Evolutionary conservation across 257 asterid species (phyloP).

Genomic region (Nyctanthes arbortristis): DNA sequence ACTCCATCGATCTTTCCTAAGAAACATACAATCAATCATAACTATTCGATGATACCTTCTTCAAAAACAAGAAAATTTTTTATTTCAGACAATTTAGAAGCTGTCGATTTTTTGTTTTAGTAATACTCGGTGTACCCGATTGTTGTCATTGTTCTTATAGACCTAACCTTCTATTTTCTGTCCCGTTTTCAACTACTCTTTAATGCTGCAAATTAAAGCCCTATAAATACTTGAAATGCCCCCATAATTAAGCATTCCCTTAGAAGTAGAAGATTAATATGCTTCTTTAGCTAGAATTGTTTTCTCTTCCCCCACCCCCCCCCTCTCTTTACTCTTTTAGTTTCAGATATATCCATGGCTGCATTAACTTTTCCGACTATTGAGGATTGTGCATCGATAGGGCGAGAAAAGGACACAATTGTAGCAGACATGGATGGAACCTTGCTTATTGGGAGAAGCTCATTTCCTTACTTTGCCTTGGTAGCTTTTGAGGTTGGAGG

Average conservation of each 20-base stretch:
- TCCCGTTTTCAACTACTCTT: slow-evolving; percentile 22
- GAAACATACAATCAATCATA: background rate
- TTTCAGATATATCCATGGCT: slow-evolving; percentile 18
- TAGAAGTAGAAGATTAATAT: background rate
- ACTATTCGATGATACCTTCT: background rate
- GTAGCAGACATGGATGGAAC: slow-evolving; percentile 77
- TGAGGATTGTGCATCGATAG: slow-evolving; percentile 45
- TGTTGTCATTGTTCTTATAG: background rate
- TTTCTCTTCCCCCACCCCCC: no score
- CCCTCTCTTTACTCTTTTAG: no score
- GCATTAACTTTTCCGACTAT: slow-evolving; percentile 41
- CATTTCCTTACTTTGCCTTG: slow-evolving; percentile 58
- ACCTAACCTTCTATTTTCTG: slow-evolving; percentile 17
- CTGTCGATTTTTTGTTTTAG: slow-evolving; percentile 15
- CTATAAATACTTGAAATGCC: background rate
- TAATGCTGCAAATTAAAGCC: slow-evolving; percentile 19
- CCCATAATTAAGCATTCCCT: slow-evolving; percentile 1
- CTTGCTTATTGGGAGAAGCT: slow-evolving; percentile 49
- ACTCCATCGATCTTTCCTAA: slow-evolving; percentile 2
- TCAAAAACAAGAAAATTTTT: slow-evolving; percentile 12
- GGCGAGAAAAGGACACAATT: slow-evolving; percentile 53
- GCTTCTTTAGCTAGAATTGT: background rate
- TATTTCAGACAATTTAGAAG: slow-evolving; percentile 7
- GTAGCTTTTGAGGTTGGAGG: slow-evolving; percentile 61
- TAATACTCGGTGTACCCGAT: slow-evolving; percentile 8